Conservation (phyloP, 1,284 basidiomycete species). For the Boletus mariae region DNA sequence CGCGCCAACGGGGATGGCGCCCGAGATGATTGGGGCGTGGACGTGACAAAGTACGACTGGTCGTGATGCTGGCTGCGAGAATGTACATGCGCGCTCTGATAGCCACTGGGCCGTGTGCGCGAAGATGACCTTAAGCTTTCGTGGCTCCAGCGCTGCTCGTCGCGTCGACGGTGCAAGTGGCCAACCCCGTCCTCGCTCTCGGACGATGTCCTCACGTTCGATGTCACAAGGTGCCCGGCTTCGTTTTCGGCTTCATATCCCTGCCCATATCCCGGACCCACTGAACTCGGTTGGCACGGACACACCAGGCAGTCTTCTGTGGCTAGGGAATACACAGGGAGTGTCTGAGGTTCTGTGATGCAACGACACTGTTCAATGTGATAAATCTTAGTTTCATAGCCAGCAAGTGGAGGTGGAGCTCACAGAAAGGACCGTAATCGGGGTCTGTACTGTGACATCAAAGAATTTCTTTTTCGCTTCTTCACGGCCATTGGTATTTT, state of each 20-base stretch:
- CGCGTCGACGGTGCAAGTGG: conserved; percentile 12
- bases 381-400: background rate
- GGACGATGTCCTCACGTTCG: conserved; percentile 31
- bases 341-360: conserved; percentile 69
- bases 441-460: conserved; percentile 89
- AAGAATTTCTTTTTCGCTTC: conserved; percentile 68
- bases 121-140: conserved; percentile 7
- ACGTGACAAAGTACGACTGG: background rate
- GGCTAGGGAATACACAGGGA: conserved; percentile 64
- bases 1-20: conserved; percentile 33
- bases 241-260: background rate
- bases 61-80: background rate
- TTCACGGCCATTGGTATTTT: conserved; percentile 49
- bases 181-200: conserved; percentile 34
- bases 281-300: conserved; percentile 37
- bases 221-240: conserved; percentile 9
- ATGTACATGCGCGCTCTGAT: background rate
- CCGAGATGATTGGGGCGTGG: conserved; percentile 15
- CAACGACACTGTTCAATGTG: conserved; percentile 63
- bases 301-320: conserved; percentile 40
- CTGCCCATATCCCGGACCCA: too few relatives aligned
- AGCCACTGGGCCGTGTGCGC: background rate
- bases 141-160: too few relatives aligned
- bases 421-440: conserved; percentile 78
- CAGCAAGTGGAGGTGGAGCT: background rate